Evolutionary conservation across 441 rosid genomes (phyloP).

Genomic region (Pelargonium cotyledonis): DNA sequence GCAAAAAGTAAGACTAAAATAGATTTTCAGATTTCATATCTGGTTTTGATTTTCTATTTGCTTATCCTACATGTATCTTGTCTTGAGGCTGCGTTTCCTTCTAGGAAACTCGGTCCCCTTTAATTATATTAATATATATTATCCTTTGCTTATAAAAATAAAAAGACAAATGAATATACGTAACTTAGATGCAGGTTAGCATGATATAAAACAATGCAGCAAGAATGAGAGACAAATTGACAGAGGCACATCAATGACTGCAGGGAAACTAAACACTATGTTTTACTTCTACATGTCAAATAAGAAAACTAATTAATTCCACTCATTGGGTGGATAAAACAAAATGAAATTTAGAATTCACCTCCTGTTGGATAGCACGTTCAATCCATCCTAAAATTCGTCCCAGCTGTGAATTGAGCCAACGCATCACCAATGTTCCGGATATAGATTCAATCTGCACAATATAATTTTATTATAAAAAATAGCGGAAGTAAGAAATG

Average conservation of each 20-base stretch:
- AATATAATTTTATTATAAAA: slow-evolving; percentile 5
- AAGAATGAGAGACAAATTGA: background rate
- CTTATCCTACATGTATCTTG: no score
- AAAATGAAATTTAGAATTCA: slow-evolving; percentile 19
- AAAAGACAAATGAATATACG: background rate
- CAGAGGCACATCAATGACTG: background rate
- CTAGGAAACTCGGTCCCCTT: no score
- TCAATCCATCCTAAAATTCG: slow-evolving; percentile 93
- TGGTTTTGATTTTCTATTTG: no score
- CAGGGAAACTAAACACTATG: slow-evolving; percentile 4
- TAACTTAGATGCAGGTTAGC: background rate
- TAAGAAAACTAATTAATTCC: background rate
- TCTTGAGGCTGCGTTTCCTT: no score
- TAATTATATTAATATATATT: no score
- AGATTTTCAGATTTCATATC: slow-evolving; percentile 9
- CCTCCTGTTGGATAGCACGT: slow-evolving; percentile 96
- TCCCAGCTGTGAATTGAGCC: slow-evolving; percentile 94
- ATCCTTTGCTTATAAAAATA: no score
- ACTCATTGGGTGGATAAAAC: slow-evolving; percentile 1
- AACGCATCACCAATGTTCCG: slow-evolving; percentile 91
- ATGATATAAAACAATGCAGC: background rate
- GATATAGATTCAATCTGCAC: slow-evolving; percentile 75
- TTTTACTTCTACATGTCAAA: slow-evolving; percentile 8
- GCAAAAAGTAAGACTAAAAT: slow-evolving; percentile 13
- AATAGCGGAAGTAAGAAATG: slow-evolving; percentile 2